Conservation (phyloP, 768 basidiomycete genomes). For the Mycena indigotica region DNA sequence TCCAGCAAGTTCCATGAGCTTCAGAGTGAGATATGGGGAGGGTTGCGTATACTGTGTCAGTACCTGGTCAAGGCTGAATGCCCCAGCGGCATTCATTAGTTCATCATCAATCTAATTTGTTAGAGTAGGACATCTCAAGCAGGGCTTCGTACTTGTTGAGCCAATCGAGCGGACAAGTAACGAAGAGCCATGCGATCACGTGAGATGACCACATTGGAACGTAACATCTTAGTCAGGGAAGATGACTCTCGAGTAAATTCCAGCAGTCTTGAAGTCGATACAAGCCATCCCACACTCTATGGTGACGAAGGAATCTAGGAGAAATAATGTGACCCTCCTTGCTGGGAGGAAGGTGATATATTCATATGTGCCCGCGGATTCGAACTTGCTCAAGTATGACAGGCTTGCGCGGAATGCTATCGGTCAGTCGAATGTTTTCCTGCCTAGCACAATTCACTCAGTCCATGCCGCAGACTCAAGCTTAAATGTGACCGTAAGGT, state of each 20-base stretch:
- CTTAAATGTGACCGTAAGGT: neutral
- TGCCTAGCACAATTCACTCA: neutral
- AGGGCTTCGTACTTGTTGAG: neutral
- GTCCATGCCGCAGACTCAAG: neutral
- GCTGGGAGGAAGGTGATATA: neutral
- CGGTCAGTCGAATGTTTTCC: neutral
- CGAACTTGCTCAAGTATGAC: neutral
- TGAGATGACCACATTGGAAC: too few species aligned
- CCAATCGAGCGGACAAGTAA: neutral
- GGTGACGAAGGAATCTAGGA: neutral
- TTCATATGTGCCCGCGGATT: neutral
- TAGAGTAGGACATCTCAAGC: neutral
- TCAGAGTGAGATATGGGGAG: neutral
- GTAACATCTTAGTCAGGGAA: too few species aligned
- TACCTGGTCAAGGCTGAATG: constrained; percentile 94
- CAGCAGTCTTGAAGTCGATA: too few species aligned
- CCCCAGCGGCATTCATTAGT: constrained; percentile 85
- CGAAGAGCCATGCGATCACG: neutral
- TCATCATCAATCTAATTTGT: constrained; percentile 82
- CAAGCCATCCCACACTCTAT: too few species aligned
- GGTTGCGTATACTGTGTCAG: constrained; percentile 8
- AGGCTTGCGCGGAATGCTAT: neutral
- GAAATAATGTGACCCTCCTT: too few species aligned
- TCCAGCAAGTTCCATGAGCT: constrained; percentile 97
- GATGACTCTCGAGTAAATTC: too few species aligned